phyloP scores from a whole-genome alignment of 139 green algal species.

The Penium margaritaceum region DNA sequence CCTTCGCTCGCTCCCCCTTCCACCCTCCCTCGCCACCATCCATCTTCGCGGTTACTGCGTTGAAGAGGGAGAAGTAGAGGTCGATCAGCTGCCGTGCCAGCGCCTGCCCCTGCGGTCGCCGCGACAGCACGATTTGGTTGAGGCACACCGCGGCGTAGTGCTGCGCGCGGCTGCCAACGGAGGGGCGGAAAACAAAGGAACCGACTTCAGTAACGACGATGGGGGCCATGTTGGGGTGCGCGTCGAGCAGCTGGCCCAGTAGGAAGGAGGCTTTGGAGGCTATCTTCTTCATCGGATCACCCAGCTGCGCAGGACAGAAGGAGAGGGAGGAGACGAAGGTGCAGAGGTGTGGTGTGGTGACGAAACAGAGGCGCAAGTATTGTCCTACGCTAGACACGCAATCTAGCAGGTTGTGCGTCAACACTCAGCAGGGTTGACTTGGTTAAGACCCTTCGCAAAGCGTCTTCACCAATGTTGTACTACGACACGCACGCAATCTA shows the following conservation, averaged over 20 bases:
- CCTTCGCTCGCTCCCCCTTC: background rate
- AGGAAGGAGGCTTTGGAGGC: slow-evolving; percentile 77
- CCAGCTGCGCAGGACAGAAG: slow-evolving; percentile 50
- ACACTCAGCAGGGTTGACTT: no score
- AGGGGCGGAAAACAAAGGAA: slow-evolving; percentile 71
- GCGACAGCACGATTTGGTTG: slow-evolving; percentile 77
- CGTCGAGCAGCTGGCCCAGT: slow-evolving; percentile 65
- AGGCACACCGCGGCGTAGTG: slow-evolving; percentile 85
- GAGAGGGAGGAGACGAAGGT: background rate
- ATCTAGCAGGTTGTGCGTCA: no score
- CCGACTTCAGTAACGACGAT: slow-evolving; percentile 79
- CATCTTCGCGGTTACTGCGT: slow-evolving; percentile 16
- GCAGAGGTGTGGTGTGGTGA: background rate
- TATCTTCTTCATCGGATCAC: slow-evolving; percentile 75
- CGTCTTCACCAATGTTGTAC: no score
- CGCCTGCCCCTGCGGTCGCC: slow-evolving; percentile 52
- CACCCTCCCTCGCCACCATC: background rate
- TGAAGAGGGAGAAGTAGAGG: slow-evolving; percentile 86
- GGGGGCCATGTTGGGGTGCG: slow-evolving; percentile 78
- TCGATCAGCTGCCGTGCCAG: slow-evolving; percentile 73
- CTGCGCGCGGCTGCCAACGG: slow-evolving; percentile 62
- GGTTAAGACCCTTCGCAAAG: no score
- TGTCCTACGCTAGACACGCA: background rate
- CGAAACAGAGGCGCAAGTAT: background rate
- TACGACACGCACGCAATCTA: no score